Evolutionary conservation across 2,329 filamentous ascomycete genomes (phyloP).

Genomic region (Cyphellophora europaea): DNA sequence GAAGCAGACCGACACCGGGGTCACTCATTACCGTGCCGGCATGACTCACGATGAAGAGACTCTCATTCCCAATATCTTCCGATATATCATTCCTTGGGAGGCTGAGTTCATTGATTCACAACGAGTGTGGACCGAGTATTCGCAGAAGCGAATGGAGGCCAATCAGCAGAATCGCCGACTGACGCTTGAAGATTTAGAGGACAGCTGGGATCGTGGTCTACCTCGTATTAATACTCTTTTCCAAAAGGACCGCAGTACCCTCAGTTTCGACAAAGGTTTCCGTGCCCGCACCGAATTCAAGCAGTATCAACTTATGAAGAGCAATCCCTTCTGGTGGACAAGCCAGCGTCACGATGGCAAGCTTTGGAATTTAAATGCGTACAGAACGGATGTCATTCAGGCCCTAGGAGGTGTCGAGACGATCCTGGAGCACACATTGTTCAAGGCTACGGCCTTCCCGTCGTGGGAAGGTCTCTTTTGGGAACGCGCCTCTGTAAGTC

Average conservation of each 20-base stretch:
- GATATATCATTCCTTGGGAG: constrained; percentile 98
- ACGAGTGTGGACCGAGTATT: constrained; percentile 98
- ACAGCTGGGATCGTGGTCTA: constrained; percentile 95
- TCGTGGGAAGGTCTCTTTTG: constrained; percentile 96
- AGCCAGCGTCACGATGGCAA: constrained; percentile 96
- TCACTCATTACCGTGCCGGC: constrained; percentile 92
- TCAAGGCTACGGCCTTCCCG: constrained; percentile 93
- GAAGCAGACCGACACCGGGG: constrained; percentile 93
- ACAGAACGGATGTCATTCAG: constrained; percentile 94
- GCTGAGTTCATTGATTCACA: constrained; percentile 98
- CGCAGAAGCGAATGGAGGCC: constrained; percentile 91
- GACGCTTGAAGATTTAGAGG: constrained; percentile 91
- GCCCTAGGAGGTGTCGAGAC: constrained; percentile 94
- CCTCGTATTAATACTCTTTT: constrained; percentile 98
- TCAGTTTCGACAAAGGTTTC: constrained; percentile 98
- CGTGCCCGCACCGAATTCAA: constrained; percentile 93
- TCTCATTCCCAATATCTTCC: constrained; percentile 96
- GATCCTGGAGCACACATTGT: constrained; percentile 90
- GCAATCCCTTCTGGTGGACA: constrained; percentile 99
- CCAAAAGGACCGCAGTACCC: constrained; percentile 93
- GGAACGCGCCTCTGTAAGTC: constrained; percentile 50
- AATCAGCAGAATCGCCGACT: constrained; percentile 94
- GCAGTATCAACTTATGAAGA: constrained; percentile 97
- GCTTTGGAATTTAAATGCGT: constrained; percentile 92
- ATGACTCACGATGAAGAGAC: constrained; percentile 99